These are phyloP conservation scores for Ampelocalamus luodianensis DNA, from an alignment of 176 grass and related monocot species.

Conservation along the genomic window DNA sequence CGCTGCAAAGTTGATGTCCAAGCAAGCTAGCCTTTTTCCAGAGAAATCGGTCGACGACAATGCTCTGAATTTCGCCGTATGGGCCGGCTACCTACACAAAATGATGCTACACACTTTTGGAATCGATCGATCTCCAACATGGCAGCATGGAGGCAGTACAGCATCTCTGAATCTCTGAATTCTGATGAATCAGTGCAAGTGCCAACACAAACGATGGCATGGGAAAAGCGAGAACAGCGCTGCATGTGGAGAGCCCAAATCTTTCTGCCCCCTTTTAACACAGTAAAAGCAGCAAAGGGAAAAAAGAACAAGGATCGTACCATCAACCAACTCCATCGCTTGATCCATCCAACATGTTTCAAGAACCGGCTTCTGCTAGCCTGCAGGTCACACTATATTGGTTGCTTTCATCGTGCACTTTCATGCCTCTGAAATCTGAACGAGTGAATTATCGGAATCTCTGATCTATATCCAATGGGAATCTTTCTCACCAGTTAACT, in stretches of 20 bases:
- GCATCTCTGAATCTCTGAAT: slow-evolving; percentile 1
- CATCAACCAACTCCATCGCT: neutral
- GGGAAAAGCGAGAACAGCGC: slow-evolving; percentile 37
- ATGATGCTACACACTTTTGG: slow-evolving; percentile 21
- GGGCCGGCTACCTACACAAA: neutral
- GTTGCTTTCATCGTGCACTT: slow-evolving; percentile 6
- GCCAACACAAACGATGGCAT: neutral
- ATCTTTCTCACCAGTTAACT: neutral
- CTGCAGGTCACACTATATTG: neutral
- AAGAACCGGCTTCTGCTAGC: neutral
- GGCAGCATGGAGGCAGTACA: slow-evolving; percentile 31
- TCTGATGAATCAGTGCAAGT: neutral
- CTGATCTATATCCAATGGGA: neutral
- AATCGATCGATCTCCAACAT: slow-evolving; percentile 21
- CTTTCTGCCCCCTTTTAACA: neutral
- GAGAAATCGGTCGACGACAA: neutral
- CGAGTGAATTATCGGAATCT: slow-evolving; percentile 13
- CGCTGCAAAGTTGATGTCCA: neutral
- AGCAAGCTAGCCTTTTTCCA: neutral
- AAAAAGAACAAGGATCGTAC: neutral
- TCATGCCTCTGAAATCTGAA: neutral
- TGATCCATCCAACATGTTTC: neutral
- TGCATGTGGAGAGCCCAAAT: neutral
- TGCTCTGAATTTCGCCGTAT: neutral
- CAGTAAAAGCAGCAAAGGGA: neutral